A percentile compares a stretch with the other conserved stretches of the same genome.
Evolutionary conservation across 169 alveolate genomes (phyloP).

Genomic region (Sarcocystis neurona): DNA sequence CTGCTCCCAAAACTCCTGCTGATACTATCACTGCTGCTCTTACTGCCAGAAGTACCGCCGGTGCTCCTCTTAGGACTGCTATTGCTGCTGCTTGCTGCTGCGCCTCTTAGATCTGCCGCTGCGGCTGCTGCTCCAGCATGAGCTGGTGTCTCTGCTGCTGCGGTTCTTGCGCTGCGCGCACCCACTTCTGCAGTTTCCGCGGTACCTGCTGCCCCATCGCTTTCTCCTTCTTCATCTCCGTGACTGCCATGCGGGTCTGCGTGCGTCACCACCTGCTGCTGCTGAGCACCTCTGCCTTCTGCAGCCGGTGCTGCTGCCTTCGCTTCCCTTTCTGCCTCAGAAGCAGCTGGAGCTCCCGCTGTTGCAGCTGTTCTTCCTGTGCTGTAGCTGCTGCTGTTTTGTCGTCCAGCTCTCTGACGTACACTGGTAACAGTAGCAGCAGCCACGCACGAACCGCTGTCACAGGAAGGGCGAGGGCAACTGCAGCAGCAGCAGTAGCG

Average conservation of each 20-base stretch:
- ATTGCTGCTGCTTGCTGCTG: neutral
- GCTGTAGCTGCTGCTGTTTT: neutral
- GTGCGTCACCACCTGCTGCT: too few relatives aligned
- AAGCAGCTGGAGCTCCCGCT: neutral
- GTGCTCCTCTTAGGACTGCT: neutral
- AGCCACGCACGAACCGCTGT: neutral
- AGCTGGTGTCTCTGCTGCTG: neutral
- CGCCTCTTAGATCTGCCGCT: neutral
- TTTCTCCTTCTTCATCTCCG: too few relatives aligned
- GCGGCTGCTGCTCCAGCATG: conserved; percentile 25
- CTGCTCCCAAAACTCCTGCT: neutral
- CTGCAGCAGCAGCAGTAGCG: neutral
- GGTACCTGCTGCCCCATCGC: too few relatives aligned
- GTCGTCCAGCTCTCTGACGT: neutral
- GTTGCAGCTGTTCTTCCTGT: conserved; percentile 25
- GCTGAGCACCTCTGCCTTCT: neutral
- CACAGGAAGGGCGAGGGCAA: neutral
- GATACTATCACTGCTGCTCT: neutral
- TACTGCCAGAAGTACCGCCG: neutral
- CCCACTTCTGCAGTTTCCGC: too few relatives aligned
- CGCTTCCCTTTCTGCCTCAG: conserved; percentile 35
- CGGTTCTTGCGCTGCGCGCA: too few relatives aligned
- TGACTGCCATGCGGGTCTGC: too few relatives aligned
- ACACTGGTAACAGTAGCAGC: neutral
- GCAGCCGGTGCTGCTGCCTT: conserved; percentile 10